These are phyloP conservation scores for Chrysoporthe cubensis DNA, from an alignment of 2,329 filamentous ascomycete genomes.

Conservation along the genomic window DNA sequence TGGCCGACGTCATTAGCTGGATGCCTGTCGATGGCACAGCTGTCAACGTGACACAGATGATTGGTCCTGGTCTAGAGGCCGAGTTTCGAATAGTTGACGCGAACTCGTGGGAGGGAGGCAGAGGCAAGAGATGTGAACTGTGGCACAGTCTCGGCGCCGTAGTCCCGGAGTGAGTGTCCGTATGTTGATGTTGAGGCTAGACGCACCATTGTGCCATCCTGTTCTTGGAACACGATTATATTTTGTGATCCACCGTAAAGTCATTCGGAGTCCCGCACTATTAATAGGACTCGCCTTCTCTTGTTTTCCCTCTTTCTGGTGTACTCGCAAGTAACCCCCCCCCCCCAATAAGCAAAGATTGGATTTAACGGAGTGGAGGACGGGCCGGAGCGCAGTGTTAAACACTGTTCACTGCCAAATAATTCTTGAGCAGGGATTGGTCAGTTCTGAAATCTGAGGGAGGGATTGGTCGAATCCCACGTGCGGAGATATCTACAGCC, in stretches of 20 bases:
- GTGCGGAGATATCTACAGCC: too few relatives aligned
- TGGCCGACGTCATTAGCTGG: slow-evolving; percentile 10
- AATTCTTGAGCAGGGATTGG: too few relatives aligned
- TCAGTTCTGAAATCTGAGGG: too few relatives aligned
- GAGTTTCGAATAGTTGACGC: slow-evolving; percentile 44
- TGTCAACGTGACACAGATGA: slow-evolving; percentile 33
- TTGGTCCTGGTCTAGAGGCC: slow-evolving; percentile 14
- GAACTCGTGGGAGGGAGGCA: slow-evolving; percentile 47
- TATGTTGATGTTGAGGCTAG: not conserved
- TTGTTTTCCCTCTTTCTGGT: too few relatives aligned
- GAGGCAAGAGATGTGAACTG: slow-evolving; percentile 46
- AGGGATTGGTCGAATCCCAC: too few relatives aligned
- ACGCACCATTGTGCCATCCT: not conserved
- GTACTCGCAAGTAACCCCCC: not conserved
- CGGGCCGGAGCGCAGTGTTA: too few relatives aligned
- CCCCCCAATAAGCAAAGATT: too few relatives aligned
- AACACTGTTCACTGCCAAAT: too few relatives aligned
- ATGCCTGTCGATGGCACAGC: slow-evolving; percentile 32
- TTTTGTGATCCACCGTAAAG: not conserved
- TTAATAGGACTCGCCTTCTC: not conserved
- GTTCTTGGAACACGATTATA: not conserved
- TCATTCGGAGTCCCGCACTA: not conserved
- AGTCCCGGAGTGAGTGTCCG: slow-evolving; percentile 13
- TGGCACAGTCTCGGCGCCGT: slow-evolving; percentile 36
- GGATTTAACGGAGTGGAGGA: too few relatives aligned